phyloP scores from a whole-genome alignment of 2,329 filamentous ascomycete species.

The Pyricularia grisea region DNA sequence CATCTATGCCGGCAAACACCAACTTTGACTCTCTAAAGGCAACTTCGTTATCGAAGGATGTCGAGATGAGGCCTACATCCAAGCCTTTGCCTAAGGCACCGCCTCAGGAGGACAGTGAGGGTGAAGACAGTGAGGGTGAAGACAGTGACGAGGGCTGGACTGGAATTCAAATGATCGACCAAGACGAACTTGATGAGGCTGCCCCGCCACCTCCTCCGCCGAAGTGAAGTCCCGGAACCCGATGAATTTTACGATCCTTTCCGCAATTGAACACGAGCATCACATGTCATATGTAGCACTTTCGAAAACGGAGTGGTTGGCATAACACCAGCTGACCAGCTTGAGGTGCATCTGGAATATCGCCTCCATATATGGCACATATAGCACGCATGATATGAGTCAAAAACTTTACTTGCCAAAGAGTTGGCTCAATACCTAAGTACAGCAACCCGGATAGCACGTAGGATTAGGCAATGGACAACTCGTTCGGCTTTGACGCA shows the following conservation, averaged over 20 bases:
- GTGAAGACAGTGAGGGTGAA: conserved; percentile 8
- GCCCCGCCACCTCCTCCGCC: not conserved
- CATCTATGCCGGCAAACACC: not conserved
- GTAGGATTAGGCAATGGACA: not conserved
- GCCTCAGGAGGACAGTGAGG: not conserved
- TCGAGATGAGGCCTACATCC: not conserved
- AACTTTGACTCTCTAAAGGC: not conserved
- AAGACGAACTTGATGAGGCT: conserved; percentile 6
- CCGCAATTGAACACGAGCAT: not conserved
- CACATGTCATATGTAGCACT: not conserved
- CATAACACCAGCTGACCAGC: not conserved
- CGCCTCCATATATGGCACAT: not conserved
- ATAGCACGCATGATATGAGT: not conserved
- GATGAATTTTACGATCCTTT: not conserved
- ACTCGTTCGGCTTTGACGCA: not conserved
- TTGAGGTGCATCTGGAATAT: not conserved
- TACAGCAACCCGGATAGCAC: not conserved
- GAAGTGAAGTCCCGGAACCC: not conserved
- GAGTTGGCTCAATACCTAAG: not conserved
- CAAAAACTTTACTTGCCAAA: not conserved
- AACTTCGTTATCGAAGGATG: not conserved
- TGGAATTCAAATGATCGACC: conserved; percentile 10
- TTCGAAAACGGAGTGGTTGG: not conserved
- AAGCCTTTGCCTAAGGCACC: not conserved
- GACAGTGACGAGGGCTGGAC: conserved; percentile 7